Percentiles rank a stretch among this genome's conserved stretches.
Evolutionary conservation across 352 stramenopile genomes (phyloP).

Genomic region (Plasmopara viticola): DNA sequence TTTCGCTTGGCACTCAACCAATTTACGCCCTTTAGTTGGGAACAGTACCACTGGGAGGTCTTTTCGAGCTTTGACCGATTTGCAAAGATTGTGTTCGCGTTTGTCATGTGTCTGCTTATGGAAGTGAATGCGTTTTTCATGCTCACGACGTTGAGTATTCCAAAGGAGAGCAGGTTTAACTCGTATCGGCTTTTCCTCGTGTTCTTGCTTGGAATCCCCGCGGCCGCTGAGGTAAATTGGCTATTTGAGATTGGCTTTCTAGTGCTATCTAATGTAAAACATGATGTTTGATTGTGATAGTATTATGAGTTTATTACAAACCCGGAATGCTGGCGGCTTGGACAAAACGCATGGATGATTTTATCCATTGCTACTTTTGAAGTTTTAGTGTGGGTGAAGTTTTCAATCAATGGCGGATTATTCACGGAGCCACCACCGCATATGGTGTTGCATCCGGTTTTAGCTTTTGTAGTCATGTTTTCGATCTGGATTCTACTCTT

Average conservation of each 20-base stretch:
- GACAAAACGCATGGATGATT: slow-evolving; percentile 83
- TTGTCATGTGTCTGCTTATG: slow-evolving; percentile 80
- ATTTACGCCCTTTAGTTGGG: slow-evolving; percentile 87
- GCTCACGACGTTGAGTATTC: slow-evolving; percentile 81
- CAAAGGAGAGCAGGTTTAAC: slow-evolving; percentile 85
- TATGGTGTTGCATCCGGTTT: slow-evolving; percentile 51
- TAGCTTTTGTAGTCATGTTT: slow-evolving; percentile 61
- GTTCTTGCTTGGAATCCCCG: slow-evolving; percentile 77
- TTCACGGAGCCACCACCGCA: slow-evolving; percentile 51
- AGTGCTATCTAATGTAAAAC: background rate
- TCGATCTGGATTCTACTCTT: slow-evolving; percentile 74
- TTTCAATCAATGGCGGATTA: slow-evolving; percentile 50
- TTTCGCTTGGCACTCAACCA: slow-evolving; percentile 70
- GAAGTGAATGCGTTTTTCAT: slow-evolving; percentile 94
- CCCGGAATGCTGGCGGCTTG: slow-evolving; percentile 61
- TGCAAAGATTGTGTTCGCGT: slow-evolving; percentile 68
- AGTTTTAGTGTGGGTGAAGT: slow-evolving; percentile 80
- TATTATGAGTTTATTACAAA: slow-evolving; percentile 86
- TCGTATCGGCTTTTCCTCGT: slow-evolving; percentile 68
- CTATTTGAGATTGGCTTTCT: slow-evolving; percentile 1
- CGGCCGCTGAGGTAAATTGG: slow-evolving; percentile 52
- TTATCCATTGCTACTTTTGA: slow-evolving; percentile 72
- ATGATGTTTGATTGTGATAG: slow-evolving; percentile 12
- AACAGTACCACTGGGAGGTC: slow-evolving; percentile 87
- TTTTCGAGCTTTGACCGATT: slow-evolving; percentile 90